Base-by-base conservation (phyloP, 2,329 filamentous ascomycete genomes). In the Arthrocladium fulminans region DNA sequence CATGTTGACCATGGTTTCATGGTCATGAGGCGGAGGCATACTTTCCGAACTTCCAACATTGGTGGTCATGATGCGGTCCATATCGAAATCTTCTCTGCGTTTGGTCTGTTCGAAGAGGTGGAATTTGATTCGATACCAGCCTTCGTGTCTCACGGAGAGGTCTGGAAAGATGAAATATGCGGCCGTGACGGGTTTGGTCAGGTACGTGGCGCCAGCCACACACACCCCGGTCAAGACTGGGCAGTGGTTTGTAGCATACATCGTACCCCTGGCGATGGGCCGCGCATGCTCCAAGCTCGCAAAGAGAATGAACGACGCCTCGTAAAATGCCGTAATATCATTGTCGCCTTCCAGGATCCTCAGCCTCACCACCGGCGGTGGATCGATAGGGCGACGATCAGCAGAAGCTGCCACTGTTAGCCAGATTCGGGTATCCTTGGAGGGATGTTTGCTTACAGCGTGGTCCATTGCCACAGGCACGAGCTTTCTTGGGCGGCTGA, bases 91-190 rank as follows among this genome's bases (percentile, higher is more conserved):
- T 65, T 83, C 83, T 50, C 78, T 71, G 49, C 94, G 84, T 73
- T 95, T 95, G 62, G 88, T 83, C 63, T 94, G 86, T 70, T 98
- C 92, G 60, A 92, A 97, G 27, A 98, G 72, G 60, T 88, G 89
- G 69, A 98, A 97, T 53, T 82, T 86, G 47, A 98, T 71, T n/a
- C 84, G 77, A 66, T 96, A 98, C 57, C 84, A 83, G 53, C 92
- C 92, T 67, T 98, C 92, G 61, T 98, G 90, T 49, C 92, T 83
- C 41, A 98, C 90, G 0, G 90, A 96, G 23, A 97, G 73, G 66
- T 98, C 92, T 2, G 92, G 92, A 65, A 98, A 98, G 65, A 98
- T 86, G 67, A 98, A 98, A 67, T 97, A 98, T 47, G 89, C 92
- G 13, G 80, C 80, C 17, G 78, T 79, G 2, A 65, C 69, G 1